Conservation (phyloP, 2,329 filamentous ascomycete species). For the Eurotiales sp. region DNA sequence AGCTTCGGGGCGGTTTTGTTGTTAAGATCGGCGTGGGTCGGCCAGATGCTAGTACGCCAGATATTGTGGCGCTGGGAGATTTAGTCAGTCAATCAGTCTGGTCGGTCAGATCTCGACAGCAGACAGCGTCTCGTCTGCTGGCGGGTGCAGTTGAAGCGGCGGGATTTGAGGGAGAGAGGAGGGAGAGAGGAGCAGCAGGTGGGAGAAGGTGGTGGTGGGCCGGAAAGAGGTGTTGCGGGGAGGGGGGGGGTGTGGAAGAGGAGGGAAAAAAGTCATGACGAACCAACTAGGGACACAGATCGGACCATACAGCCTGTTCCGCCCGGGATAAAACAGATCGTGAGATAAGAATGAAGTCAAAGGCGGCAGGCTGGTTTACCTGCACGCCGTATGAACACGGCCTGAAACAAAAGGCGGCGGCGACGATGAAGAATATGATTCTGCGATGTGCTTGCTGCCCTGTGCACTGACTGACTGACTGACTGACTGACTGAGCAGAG, state of each 20-base stretch:
- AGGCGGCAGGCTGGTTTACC: too few relatives aligned
- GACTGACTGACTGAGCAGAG: too few relatives aligned
- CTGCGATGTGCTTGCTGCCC: too few relatives aligned
- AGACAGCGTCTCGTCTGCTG: too few relatives aligned
- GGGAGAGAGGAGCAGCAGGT: not conserved
- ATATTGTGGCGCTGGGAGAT: not conserved
- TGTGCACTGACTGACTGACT: too few relatives aligned
- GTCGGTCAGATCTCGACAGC: too few relatives aligned
- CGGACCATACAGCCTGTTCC: not conserved
- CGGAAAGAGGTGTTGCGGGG: slow-evolving; percentile 12
- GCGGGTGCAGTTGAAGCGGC: not conserved
- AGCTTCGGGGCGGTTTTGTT: not conserved
- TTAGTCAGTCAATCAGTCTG: not conserved
- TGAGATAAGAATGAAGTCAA: not conserved
- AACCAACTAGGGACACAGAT: not conserved
- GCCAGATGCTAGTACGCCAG: not conserved
- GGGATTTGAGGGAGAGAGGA: not conserved
- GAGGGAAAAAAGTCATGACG: slow-evolving; percentile 9
- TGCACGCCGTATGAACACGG: too few relatives aligned
- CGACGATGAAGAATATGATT: too few relatives aligned
- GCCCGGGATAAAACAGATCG: not conserved
- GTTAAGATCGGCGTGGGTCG: not conserved
- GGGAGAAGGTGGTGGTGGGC: slow-evolving; percentile 9
- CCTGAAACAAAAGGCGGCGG: too few relatives aligned
- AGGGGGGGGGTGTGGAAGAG: too few relatives aligned